Base-by-base conservation (phyloP, 352 stramenopile species). In the Globisporangium megalacanthum region DNA sequence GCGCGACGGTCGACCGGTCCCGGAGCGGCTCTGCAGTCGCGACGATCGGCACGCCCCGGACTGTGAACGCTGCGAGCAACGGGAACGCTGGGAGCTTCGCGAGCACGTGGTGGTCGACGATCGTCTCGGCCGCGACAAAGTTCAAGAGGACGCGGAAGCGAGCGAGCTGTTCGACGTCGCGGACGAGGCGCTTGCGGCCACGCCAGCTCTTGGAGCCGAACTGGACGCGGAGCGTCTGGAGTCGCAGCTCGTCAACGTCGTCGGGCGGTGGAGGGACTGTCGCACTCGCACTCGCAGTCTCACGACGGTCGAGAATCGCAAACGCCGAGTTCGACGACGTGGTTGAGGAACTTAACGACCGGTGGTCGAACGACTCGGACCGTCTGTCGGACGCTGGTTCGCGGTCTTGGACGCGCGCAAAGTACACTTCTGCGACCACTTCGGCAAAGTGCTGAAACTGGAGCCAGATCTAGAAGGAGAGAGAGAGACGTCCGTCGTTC, bases 371-470 rank as follows among this genome's bases (percentile, higher is more conserved):
- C 6, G 63, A 50, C 7, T 56, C 69, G 5, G 67, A 49, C 15
- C 58, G 58, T n/a, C 69, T 59, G 41, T 70, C 70, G 49, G 13
- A 46, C 36, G 11, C 20, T 31, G 63, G 39, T 41, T 84, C 69
- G 19, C 68, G 72, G 14, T 70, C 65, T 31, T 86, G 78, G 2
- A 79, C 64, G 0, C 64, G 75, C 8, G 67, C 66, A 20, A 89
- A 85, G 56, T 81, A 84, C 37, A 92, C 77, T 35, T 89, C 82
- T 0, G 79, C 79, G 13, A 89, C 46, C 29, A 85, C 60, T 37
- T 92, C 82, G 0, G 73, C 69, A 39, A 89, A 92, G 20, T 86
- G 42, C 50, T 89, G 74, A 48, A 92, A 92, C 53, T 92, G 82
- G 4, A 89, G 50, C 79, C 77, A 92, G 42, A 89, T 88, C 81